phyloP scores from a whole-genome alignment of 495 filamentous ascomycete species.

The Barbatosphaeria neglecta region DNA sequence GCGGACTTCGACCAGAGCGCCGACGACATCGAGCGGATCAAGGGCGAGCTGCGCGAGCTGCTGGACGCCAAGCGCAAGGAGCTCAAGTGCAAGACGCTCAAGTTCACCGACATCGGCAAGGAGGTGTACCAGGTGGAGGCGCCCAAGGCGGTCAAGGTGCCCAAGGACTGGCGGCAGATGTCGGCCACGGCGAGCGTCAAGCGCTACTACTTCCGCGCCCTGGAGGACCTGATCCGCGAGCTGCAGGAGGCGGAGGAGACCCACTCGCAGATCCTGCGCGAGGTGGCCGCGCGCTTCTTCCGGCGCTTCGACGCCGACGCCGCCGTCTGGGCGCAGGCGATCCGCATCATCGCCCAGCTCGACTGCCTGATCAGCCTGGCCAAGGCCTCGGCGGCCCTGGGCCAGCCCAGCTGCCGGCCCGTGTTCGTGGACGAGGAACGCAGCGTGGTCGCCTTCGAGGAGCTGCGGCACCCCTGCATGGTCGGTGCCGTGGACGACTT shows the following conservation, averaged over 20 bases:
- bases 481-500: conserved; percentile 80
- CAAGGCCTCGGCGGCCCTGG: conserved; percentile 72
- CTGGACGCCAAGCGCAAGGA: conserved; percentile 59
- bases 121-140: conserved; percentile 95
- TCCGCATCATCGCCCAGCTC: conserved; percentile 78
- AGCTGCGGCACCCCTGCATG: conserved; percentile 92
- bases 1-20: conserved; percentile 87
- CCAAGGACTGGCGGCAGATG: conserved; percentile 89
- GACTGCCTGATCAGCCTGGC: conserved; percentile 92
- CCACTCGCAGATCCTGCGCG: conserved; percentile 84
- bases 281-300: conserved; percentile 74
- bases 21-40: conserved; percentile 58
- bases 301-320: conserved; percentile 82
- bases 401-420: conserved; percentile 80
- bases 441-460: conserved; percentile 79
- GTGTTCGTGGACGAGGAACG: conserved; percentile 72
- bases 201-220: conserved; percentile 84
- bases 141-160: conserved; percentile 76
- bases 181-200: conserved; percentile 83
- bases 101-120: conserved; percentile 84
- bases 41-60: conserved; percentile 56
- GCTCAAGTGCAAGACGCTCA: conserved; percentile 54
- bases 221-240: conserved; percentile 68
- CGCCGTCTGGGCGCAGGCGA: conserved; percentile 71
- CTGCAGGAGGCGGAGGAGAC: conserved; percentile 91